Conservation (phyloP, 108 stramenopile species). For the Pseudonitzschia delicatissima region DNA sequence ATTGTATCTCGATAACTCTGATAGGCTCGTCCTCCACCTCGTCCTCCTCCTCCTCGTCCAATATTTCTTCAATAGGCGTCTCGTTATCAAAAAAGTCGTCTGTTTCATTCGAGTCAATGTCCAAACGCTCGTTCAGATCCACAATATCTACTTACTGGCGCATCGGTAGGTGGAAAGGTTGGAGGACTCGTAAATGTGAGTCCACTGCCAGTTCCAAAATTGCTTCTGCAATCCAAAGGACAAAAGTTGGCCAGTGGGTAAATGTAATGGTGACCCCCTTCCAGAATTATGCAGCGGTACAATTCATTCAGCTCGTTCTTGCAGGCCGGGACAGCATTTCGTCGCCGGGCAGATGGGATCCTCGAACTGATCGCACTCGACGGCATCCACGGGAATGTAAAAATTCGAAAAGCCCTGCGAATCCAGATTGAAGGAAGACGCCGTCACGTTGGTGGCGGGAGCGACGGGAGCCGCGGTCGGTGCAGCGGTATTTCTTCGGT, state of each 20-base stretch:
- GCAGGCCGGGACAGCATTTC: background rate
- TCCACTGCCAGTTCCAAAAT: no score
- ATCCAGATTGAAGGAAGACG: background rate
- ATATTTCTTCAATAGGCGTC: no score
- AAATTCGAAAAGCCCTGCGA: background rate
- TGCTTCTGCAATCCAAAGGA: background rate
- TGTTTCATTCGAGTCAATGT: no score
- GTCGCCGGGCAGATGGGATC: background rate
- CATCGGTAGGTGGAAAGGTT: no score
- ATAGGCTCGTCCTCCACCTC: no score
- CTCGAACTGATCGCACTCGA: slow-evolving; percentile 1
- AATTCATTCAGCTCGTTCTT: background rate
- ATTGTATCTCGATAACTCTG: no score
- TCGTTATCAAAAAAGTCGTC: no score
- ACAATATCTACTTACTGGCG: no score
- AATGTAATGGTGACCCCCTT: background rate
- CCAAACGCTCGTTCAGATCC: no score
- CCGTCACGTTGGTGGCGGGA: no score
- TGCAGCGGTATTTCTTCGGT: background rate
- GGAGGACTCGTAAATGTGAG: no score
- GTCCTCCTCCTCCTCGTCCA: no score
- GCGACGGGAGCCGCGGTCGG: background rate
- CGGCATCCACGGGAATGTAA: slow-evolving; percentile 4
- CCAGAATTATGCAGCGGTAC: slow-evolving; percentile 1
- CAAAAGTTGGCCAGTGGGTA: background rate